These are phyloP conservation scores for Ramaria sp. DNA, from an alignment of 768 basidiomycete genomes.

Conservation along the genomic window DNA sequence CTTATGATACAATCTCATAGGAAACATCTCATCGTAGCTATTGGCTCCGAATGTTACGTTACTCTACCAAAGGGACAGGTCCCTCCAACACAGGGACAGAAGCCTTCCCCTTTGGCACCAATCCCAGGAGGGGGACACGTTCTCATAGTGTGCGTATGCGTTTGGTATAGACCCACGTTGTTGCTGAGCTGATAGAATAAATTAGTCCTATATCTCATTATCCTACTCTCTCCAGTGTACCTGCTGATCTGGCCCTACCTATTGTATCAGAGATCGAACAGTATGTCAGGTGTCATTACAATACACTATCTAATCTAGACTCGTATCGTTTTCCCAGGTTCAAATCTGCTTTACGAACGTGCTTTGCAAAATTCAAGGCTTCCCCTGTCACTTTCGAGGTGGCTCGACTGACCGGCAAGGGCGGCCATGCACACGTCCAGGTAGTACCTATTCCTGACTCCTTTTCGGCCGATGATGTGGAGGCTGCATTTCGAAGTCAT, in stretches of 20 bases:
- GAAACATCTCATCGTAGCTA: constrained; percentile 92
- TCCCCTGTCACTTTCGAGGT: constrained; percentile 81
- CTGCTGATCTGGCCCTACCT: constrained; percentile 60
- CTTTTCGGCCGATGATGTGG: constrained; percentile 45
- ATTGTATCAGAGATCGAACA: constrained; percentile 74
- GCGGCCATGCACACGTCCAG: constrained; percentile 93
- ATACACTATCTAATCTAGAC: neutral
- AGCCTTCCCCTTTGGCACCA: constrained; percentile 20
- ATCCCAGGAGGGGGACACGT: constrained; percentile 97
- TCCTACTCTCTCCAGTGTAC: constrained; percentile 76
- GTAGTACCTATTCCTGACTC: constrained; percentile 65
- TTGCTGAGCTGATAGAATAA: neutral
- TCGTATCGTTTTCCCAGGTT: constrained; percentile 36
- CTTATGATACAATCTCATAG: constrained; percentile 26
- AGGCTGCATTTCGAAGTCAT: constrained; percentile 60
- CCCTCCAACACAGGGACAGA: constrained; percentile 58
- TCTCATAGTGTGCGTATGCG: constrained; percentile 49
- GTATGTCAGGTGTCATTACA: constrained; percentile 25
- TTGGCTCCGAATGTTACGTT: constrained; percentile 88
- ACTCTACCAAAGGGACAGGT: constrained; percentile 97
- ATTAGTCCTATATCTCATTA: constrained; percentile 74
- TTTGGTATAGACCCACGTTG: neutral
- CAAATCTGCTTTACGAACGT: constrained; percentile 59
- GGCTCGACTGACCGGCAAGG: constrained; percentile 69
- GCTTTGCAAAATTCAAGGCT: constrained; percentile 61